Percentiles rank a stretch among this genome's conserved stretches.
Evolutionary conservation across 176 grass and related monocot genomes (phyloP).

Genomic region (Chloris gayana): DNA sequence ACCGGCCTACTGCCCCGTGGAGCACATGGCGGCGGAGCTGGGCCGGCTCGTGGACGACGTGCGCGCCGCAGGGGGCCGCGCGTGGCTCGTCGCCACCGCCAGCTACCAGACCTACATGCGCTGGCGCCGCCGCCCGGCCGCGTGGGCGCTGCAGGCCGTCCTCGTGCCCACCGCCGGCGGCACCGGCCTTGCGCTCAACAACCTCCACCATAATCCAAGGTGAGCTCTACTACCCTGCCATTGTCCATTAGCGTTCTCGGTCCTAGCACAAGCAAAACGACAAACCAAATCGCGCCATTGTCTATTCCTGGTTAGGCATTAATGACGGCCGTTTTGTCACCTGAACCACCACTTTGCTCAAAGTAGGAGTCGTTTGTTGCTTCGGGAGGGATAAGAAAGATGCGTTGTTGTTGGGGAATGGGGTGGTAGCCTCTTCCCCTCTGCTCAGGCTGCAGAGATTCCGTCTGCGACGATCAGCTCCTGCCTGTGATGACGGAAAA

Average conservation of each 20-base stretch:
- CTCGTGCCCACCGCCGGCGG: slow-evolving; percentile 64
- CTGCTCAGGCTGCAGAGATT: slow-evolving; percentile 37
- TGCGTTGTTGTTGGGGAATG: slow-evolving; percentile 12
- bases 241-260: too few relatives aligned
- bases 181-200: slow-evolving; percentile 52
- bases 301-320: neutral
- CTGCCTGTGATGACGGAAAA: slow-evolving; percentile 26
- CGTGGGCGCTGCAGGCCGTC: slow-evolving; percentile 80
- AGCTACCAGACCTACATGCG: slow-evolving; percentile 90
- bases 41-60: slow-evolving; percentile 55
- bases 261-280: slow-evolving; percentile 34
- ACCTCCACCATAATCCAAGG: slow-evolving; percentile 57
- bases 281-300: neutral
- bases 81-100: slow-evolving; percentile 72
- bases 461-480: slow-evolving; percentile 42
- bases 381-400: too few relatives aligned
- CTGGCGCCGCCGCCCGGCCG: slow-evolving; percentile 55
- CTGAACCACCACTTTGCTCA: neutral
- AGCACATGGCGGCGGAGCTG: slow-evolving; percentile 72
- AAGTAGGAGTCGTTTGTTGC: slow-evolving; percentile 20
- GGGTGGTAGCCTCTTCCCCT: neutral
- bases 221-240: slow-evolving; percentile 87
- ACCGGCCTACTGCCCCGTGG: slow-evolving; percentile 53
- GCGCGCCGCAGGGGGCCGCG: slow-evolving; percentile 28
- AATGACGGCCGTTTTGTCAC: slow-evolving; percentile 21